Conservation (phyloP, 2,329 filamentous ascomycete species). For the Didymella lethalis region DNA sequence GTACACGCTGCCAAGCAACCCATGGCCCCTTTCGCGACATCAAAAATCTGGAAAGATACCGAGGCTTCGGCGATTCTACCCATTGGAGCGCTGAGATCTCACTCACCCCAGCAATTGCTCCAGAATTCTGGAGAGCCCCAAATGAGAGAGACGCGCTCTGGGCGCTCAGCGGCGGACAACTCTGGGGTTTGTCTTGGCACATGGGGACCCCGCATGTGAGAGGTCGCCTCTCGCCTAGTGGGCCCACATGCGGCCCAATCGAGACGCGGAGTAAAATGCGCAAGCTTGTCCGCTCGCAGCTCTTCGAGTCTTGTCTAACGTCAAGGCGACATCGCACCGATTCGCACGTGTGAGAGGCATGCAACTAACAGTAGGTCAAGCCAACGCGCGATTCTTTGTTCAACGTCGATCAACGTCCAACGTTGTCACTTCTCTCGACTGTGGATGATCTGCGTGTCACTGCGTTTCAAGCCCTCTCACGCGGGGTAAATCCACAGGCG, state of each 20-base stretch:
- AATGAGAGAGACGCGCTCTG: constrained; percentile 23
- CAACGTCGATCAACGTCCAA: constrained; percentile 12
- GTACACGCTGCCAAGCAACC: constrained; percentile 27
- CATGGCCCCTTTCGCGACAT: constrained; percentile 9
- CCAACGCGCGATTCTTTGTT: constrained; percentile 21
- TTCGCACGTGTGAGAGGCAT: constrained; percentile 19
- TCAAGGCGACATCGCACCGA: constrained; percentile 17
- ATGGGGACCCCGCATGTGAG: constrained; percentile 41
- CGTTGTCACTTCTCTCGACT: constrained; percentile 1
- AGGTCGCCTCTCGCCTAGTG: constrained; percentile 18
- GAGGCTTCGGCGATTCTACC: constrained; percentile 30
- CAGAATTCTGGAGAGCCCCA: constrained; percentile 19
- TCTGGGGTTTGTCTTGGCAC: constrained; percentile 37
- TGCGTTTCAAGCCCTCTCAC: constrained; percentile 15
- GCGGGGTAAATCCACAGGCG: constrained; percentile 25
- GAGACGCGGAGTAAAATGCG: constrained; percentile 9
- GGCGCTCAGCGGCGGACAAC: constrained; percentile 19
- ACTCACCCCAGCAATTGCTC: constrained; percentile 15
- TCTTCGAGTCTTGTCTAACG: constrained; percentile 20
- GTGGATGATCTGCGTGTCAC: constrained; percentile 19
- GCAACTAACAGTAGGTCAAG: constrained; percentile 13
- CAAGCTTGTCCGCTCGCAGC: constrained; percentile 13
- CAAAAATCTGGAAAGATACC: constrained; percentile 33
- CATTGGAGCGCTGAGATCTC: constrained; percentile 19
- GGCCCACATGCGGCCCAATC: constrained; percentile 30